Percentiles rank a stretch among this genome's conserved stretches.
Conservation (phyloP, 2,329 filamentous ascomycete genomes). For the Lecanicillium sp. region DNA sequence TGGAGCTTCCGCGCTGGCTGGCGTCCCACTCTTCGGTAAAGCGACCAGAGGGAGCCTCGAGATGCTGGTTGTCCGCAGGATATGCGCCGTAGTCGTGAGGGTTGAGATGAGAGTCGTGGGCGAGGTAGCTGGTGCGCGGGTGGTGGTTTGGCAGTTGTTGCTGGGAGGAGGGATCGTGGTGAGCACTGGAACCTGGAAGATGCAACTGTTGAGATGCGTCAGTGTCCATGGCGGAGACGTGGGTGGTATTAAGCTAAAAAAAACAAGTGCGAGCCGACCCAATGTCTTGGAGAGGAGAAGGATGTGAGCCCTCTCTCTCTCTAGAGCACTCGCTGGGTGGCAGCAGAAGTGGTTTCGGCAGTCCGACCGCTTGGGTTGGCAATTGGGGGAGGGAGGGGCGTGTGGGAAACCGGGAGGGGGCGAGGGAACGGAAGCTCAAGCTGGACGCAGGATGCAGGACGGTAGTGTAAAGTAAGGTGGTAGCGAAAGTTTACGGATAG, state of each 20-base stretch:
- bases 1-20: slow-evolving; percentile 59
- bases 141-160: slow-evolving; percentile 8
- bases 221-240: slow-evolving; percentile 9
- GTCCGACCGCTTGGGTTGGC: not conserved
- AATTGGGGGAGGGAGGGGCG: slow-evolving; percentile 4
- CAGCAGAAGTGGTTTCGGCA: slow-evolving; percentile 6
- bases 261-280: not conserved
- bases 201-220: slow-evolving; percentile 9
- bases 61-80: not conserved
- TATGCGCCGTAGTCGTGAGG: not conserved
- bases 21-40: slow-evolving; percentile 70
- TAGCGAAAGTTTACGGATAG: slow-evolving; percentile 7
- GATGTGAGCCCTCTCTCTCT: too few species aligned
- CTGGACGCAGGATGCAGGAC: too few species aligned
- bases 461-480: too few species aligned
- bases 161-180: not conserved
- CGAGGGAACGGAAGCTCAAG: not conserved
- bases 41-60: slow-evolving; percentile 33
- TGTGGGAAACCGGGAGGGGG: too few species aligned
- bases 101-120: not conserved
- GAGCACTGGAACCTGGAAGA: not conserved
- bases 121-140: slow-evolving; percentile 2
- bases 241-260: slow-evolving; percentile 5
- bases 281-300: not conserved
- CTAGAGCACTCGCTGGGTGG: not conserved